Conservation (phyloP, 805 yeast genomes). For the Teunomyces funiuensis region DNA sequence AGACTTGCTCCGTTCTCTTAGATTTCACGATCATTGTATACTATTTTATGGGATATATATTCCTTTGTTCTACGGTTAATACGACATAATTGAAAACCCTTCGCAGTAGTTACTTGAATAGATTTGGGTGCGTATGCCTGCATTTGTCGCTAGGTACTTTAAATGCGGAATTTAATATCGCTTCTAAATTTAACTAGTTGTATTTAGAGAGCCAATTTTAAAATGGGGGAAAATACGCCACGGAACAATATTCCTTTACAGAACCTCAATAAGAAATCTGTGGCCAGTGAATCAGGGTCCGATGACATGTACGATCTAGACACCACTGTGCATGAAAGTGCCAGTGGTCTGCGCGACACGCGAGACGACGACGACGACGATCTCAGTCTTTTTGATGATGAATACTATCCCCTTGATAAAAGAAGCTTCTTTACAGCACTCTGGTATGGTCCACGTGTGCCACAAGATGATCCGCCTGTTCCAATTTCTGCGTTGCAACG, state of each 20-base stretch:
- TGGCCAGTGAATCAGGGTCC: background rate
- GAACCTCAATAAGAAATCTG: background rate
- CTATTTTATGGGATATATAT: constrained; percentile 4
- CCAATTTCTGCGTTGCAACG: constrained; percentile 14
- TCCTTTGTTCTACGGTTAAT: constrained; percentile 5
- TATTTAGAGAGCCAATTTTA: too few relatives aligned
- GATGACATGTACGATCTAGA: background rate
- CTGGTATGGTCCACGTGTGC: constrained; percentile 56
- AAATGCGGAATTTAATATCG: background rate
- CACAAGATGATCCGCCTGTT: constrained; percentile 13
- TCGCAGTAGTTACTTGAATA: background rate
- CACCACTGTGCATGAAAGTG: background rate
- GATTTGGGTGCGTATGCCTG: background rate
- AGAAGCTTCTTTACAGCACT: constrained; percentile 28
- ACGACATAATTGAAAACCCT: background rate
- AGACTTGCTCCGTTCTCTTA: constrained; percentile 14
- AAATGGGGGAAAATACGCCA: constrained; percentile 1
- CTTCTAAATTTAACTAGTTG: background rate
- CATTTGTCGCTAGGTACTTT: background rate
- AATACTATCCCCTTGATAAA: background rate
- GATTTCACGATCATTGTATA: constrained; percentile 1
- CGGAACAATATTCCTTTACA: background rate
- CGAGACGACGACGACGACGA: background rate
- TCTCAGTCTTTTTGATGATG: constrained; percentile 1
- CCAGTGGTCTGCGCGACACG: background rate